These are phyloP conservation scores for Colletotrichum brevisporum DNA, from an alignment of 2,329 filamentous ascomycete genomes.

Conservation along the genomic window DNA sequence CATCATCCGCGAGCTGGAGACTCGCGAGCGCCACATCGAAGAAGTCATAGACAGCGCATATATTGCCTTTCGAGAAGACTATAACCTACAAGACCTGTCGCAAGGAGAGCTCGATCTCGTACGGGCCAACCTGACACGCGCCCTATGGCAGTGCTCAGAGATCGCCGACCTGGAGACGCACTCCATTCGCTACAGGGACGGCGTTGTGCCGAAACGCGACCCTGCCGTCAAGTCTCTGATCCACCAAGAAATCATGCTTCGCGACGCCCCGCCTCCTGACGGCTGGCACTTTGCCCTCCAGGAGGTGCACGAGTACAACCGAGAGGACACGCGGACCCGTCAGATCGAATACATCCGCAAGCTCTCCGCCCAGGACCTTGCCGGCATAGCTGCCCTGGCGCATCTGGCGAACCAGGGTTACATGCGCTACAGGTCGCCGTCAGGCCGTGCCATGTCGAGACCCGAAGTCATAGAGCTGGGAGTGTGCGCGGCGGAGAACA, in stretches of 20 bases:
- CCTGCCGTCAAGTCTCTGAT: slow-evolving; percentile 35
- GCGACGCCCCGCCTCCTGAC: slow-evolving; percentile 30
- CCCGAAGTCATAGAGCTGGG: slow-evolving; percentile 38
- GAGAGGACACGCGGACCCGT: slow-evolving; percentile 26
- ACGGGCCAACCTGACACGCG: slow-evolving; percentile 24
- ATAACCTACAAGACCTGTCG: slow-evolving; percentile 25
- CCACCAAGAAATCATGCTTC: slow-evolving; percentile 34
- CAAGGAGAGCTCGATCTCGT: slow-evolving; percentile 13
- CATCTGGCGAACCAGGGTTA: slow-evolving; percentile 38
- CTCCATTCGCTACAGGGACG: slow-evolving; percentile 34
- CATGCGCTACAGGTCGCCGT: slow-evolving; percentile 22
- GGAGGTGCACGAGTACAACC: slow-evolving; percentile 31
- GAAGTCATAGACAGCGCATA: slow-evolving; percentile 31
- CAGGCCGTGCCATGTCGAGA: slow-evolving; percentile 3
- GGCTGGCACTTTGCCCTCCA: slow-evolving; percentile 33
- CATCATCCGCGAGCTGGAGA: slow-evolving; percentile 36
- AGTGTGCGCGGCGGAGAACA: slow-evolving; percentile 38
- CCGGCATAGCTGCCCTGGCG: slow-evolving; percentile 30
- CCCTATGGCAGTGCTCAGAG: slow-evolving; percentile 35
- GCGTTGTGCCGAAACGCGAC: slow-evolving; percentile 25
- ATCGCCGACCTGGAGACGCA: slow-evolving; percentile 40
- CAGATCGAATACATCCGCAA: slow-evolving; percentile 29
- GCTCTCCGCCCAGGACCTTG: slow-evolving; percentile 24
- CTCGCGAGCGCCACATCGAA: slow-evolving; percentile 33
- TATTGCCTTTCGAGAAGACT: slow-evolving; percentile 34